Percentiles rank a stretch among this genome's conserved stretches.
These are phyloP conservation scores for Citrus reticulata DNA, from an alignment of 345 rosid species.

Conservation along the genomic window DNA sequence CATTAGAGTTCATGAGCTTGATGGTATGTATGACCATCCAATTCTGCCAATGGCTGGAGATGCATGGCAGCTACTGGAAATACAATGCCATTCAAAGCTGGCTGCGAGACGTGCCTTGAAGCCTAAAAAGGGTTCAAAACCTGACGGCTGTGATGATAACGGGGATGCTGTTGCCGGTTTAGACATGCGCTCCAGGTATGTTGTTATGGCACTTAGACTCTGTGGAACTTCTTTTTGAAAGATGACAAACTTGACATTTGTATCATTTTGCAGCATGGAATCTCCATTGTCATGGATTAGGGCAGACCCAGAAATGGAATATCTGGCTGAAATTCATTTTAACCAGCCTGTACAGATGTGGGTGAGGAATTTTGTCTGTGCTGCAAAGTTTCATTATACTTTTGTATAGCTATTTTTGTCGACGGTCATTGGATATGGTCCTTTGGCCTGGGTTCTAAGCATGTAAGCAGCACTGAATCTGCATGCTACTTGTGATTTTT, in stretches of 20 bases:
- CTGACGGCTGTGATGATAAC: slow-evolving; percentile 92
- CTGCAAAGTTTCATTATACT: not conserved
- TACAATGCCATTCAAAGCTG: slow-evolving; percentile 93
- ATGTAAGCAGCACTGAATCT: not conserved
- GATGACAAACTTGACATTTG: not conserved
- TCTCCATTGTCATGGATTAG: slow-evolving; percentile 94
- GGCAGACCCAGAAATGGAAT: slow-evolving; percentile 99
- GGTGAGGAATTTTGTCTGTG: slow-evolving; percentile 51
- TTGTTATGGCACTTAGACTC: slow-evolving; percentile 9
- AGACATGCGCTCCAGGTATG: slow-evolving; percentile 78
- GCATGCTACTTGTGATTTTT: not conserved
- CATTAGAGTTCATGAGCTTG: slow-evolving; percentile 86
- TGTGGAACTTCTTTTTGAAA: slow-evolving; percentile 17
- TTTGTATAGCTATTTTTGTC: not conserved
- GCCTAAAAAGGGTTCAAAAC: slow-evolving; percentile 90
- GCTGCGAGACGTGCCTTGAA: slow-evolving; percentile 91
- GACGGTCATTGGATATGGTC: not conserved
- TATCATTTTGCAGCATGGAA: slow-evolving; percentile 62
- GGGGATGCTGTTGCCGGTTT: slow-evolving; percentile 50
- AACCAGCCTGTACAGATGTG: slow-evolving; percentile 99
- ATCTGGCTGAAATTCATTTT: slow-evolving; percentile 90
- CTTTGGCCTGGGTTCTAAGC: not conserved
- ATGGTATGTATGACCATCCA: slow-evolving; percentile 96
- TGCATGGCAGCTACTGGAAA: slow-evolving; percentile 90
- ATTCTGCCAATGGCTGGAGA: slow-evolving; percentile 94